These are phyloP conservation scores for Lachancea meyersii DNA, from an alignment of 805 yeast genomes.

Conservation along the genomic window DNA sequence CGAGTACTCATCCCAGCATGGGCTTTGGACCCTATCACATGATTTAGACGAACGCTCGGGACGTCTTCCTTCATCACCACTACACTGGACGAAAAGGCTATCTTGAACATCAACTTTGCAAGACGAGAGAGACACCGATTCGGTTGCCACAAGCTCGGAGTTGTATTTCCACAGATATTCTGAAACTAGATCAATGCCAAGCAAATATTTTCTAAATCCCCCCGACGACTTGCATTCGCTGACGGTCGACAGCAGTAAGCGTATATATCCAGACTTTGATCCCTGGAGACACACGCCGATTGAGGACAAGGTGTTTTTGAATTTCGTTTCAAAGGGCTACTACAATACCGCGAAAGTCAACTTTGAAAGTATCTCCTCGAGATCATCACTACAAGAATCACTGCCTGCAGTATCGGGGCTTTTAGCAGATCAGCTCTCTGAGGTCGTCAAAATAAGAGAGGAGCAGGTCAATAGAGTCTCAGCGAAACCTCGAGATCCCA, in stretches of 20 bases:
- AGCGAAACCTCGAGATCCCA: slow-evolving; percentile 10
- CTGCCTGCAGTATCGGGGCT: slow-evolving; percentile 27
- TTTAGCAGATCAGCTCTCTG: slow-evolving; percentile 26
- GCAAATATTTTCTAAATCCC: slow-evolving; percentile 28
- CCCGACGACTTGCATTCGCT: slow-evolving; percentile 32
- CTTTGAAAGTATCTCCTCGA: slow-evolving; percentile 34
- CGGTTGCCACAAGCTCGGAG: not conserved
- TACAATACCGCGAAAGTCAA: slow-evolving; percentile 31
- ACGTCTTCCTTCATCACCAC: too few relatives aligned
- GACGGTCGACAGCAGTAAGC: slow-evolving; percentile 7
- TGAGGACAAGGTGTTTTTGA: slow-evolving; percentile 29
- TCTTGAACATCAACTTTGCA: not conserved
- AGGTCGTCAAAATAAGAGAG: slow-evolving; percentile 28
- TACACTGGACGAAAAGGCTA: too few relatives aligned
- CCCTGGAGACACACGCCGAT: slow-evolving; percentile 31
- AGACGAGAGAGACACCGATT: not conserved
- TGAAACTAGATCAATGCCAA: slow-evolving; percentile 12
- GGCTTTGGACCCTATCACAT: too few relatives aligned
- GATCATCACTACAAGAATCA: slow-evolving; percentile 32
- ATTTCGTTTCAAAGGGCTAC: slow-evolving; percentile 32
- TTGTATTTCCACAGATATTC: not conserved
- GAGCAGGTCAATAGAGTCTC: slow-evolving; percentile 28
- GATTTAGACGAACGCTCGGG: too few relatives aligned
- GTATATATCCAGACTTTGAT: slow-evolving; percentile 31
- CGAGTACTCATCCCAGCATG: too few relatives aligned